Base-by-base conservation (phyloP, 148 eudicot genomes). In the Beta vulgaris region DNA sequence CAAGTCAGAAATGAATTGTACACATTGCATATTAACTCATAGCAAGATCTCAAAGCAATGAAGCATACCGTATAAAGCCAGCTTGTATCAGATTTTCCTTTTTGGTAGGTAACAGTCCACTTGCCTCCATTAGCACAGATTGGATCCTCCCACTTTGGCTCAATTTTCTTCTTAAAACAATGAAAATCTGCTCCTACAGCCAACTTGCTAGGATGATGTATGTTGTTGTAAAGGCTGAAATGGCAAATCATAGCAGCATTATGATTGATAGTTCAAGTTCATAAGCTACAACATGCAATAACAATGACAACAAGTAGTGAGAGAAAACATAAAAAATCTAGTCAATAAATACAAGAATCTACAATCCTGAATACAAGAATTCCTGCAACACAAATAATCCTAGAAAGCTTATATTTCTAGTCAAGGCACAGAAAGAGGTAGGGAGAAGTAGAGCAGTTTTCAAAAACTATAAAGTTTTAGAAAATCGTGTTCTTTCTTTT, bases 141-240 rank as follows among this genome's bases (percentile, higher is more conserved):
- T 66, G 98, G 98, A 76, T 94, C 97, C 87, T 94, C 98, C 98
- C 98, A 91, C 78, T 94, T 94, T 32, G 97, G 98, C 87, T 90
- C 96, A 80, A 94, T 92, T 74, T 90, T 86, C 39, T 89, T 5
- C 85, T 94, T 92, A 77, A 94, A 94, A 79, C 97, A 94, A 55
- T 91, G 74, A 40, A 90, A 83, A 73, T 94, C 98, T 46, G 91
- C 93, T 71, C 91, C 87, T 1, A n/a, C 63, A 46, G 73, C 81
- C 83, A 94, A 74, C 85, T 88, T 94, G 88, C 97, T 92, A 46
- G 98, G 98, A 73, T 72, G 86, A 76, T 79, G 84, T 77, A 90
- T 84, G 71, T 91, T 90, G 78, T 94, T 92, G 87, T 91, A 94
- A 29, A 94, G 74, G 79, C 98, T 94, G 88, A 71, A 83, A 75